phyloP scores from a whole-genome alignment of 2,329 filamentous ascomycete species.

The Chaetomiaceae sp. region DNA sequence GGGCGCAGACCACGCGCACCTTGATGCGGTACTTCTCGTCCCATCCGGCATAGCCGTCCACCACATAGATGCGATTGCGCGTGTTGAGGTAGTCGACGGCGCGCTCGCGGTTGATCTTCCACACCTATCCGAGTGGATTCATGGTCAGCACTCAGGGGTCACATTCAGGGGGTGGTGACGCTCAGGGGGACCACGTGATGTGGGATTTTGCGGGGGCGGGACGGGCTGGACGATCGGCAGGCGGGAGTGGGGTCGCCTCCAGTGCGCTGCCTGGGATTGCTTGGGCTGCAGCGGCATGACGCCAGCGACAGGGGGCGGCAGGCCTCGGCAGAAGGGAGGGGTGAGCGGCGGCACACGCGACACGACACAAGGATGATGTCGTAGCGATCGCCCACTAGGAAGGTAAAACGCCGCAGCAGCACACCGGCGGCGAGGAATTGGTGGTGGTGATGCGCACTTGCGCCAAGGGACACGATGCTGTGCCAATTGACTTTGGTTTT shows the following conservation, averaged over 20 bases:
- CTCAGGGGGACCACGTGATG: conserved; percentile 19
- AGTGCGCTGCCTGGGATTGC: conserved; percentile 1
- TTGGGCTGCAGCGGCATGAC: conserved; percentile 21
- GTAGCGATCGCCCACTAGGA: too few relatives aligned
- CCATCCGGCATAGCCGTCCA: conserved; percentile 97
- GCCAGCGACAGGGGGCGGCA: conserved; percentile 16
- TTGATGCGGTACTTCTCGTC: conserved; percentile 97
- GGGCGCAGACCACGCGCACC: conserved; percentile 95
- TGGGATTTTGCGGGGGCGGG: background rate
- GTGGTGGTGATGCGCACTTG: too few relatives aligned
- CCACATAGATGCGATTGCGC: conserved; percentile 94
- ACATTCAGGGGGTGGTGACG: conserved; percentile 13
- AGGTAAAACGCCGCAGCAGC: too few relatives aligned
- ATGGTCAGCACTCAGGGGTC: conserved; percentile 27
- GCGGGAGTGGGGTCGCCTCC: conserved; percentile 12
- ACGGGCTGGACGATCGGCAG: conserved; percentile 11
- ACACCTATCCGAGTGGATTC: conserved; percentile 59
- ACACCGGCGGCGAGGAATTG: too few relatives aligned
- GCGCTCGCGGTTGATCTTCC: conserved; percentile 99
- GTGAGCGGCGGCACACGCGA: too few relatives aligned
- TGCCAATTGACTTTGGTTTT: conserved; percentile 9
- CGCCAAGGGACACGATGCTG: conserved; percentile 21
- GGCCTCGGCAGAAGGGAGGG: conserved; percentile 8
- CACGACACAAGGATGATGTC: conserved; percentile 17
- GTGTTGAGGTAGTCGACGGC: conserved; percentile 99